Percentiles rank a stretch among this genome's conserved stretches.
Conservation (phyloP, 495 filamentous ascomycete genomes). For the Penicillium waksmanii region DNA sequence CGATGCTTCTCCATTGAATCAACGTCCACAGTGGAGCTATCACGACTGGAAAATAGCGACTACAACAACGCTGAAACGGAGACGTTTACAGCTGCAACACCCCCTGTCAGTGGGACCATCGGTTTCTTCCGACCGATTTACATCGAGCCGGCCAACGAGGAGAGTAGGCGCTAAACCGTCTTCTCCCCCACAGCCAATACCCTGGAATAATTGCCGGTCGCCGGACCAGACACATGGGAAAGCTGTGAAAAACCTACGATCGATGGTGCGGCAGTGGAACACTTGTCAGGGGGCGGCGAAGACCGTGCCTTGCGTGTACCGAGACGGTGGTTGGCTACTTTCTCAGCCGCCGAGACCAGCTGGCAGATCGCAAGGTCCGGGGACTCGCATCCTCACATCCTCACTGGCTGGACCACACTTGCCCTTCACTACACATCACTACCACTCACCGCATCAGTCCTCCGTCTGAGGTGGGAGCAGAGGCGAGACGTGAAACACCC, state of each 20-base stretch:
- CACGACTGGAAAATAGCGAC: constrained; percentile 7
- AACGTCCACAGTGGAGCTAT: constrained; percentile 17
- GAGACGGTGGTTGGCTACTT: constrained; percentile 27
- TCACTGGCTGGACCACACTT: constrained; percentile 19
- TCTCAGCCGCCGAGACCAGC: constrained; percentile 22
- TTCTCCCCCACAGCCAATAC: constrained; percentile 17
- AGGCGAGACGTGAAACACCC: constrained; percentile 27
- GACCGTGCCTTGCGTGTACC: constrained; percentile 15
- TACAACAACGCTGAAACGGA: constrained; percentile 17
- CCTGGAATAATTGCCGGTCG: constrained; percentile 8
- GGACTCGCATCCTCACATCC: constrained; percentile 8
- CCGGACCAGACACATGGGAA: constrained; percentile 11
- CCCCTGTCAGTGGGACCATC: constrained; percentile 15
- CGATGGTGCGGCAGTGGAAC: constrained; percentile 20
- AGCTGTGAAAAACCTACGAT: constrained; percentile 3
- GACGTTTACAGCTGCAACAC: constrained; percentile 12
- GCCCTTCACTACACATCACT: constrained; percentile 2
- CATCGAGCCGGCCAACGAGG: constrained; percentile 17
- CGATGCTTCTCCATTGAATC: background rate
- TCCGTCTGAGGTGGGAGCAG: constrained; percentile 7
- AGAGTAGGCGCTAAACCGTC: constrained; percentile 22
- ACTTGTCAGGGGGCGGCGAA: constrained; percentile 4
- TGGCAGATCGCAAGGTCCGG: constrained; percentile 19
- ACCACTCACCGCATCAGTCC: constrained; percentile 12
- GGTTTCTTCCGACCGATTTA: constrained; percentile 21